These are phyloP conservation scores for Eutrema heterophyllum DNA, from an alignment of 345 rosid species.

Conservation along the genomic window DNA sequence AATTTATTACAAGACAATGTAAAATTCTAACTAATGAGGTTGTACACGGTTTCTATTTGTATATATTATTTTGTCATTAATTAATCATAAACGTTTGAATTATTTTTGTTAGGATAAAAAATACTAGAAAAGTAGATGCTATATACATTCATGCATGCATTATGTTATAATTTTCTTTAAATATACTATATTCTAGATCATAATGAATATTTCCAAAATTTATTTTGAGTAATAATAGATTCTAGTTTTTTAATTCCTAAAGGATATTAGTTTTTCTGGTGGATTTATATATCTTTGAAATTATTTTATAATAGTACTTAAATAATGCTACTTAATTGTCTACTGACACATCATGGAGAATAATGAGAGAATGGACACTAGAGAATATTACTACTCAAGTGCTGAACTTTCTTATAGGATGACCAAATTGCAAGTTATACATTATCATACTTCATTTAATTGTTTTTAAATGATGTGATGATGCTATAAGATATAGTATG, in stretches of 20 bases:
- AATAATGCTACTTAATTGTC: constrained; percentile 16
- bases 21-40: constrained; percentile 16
- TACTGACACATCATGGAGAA: constrained; percentile 30
- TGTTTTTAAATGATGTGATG: constrained; percentile 10
- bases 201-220: constrained; percentile 5
- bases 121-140: neutral
- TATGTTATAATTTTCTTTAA: neutral
- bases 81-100: neutral
- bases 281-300: constrained; percentile 16
- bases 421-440: constrained; percentile 1
- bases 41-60: constrained; percentile 15
- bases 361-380: constrained; percentile 36
- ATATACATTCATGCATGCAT: constrained; percentile 7
- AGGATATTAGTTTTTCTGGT: constrained; percentile 17
- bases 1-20: constrained; percentile 10
- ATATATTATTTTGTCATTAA: neutral
- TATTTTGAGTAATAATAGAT: constrained; percentile 2
- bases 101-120: neutral
- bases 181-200: constrained; percentile 12
- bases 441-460: neutral
- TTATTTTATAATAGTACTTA: neutral
- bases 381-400: constrained; percentile 34
- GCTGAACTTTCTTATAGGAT: constrained; percentile 27
- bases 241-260: constrained; percentile 9
- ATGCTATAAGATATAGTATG: neutral